Base-by-base conservation (phyloP, 73 alveolate species). In the Blepharisma japonicum region DNA sequence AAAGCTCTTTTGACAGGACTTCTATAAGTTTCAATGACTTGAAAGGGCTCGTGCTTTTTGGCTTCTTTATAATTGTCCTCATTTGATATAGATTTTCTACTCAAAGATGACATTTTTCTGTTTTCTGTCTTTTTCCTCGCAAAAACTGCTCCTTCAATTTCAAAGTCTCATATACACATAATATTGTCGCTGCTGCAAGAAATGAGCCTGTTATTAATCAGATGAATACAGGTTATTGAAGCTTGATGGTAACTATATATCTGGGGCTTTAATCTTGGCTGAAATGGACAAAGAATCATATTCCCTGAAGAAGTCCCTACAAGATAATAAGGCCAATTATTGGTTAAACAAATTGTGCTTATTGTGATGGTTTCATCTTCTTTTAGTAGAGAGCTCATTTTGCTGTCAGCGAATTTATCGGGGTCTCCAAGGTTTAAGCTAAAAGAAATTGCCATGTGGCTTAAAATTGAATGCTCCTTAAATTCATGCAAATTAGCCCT, bases 231-330 rank as follows among this genome's bases (percentile, higher is more conserved):
- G 23, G 50, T 61, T 14, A 61, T 61, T 2, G 74, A 14, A 14
- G 74, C 74, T 14, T 25, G 38, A 25, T 61, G 74, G 23, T 25
- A 25, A 3, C 11, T 14, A 61, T 18, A 61, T n/a, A 18, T 8
- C 11, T 61, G 74, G 5, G 42, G 42, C 42, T 32, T 32, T 32
- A 32, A 32, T 32, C 42, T 32, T 32, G 42, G 42, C 39, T 61
- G 74, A 25, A 61, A 61, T 2, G 38, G 74, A 25, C 46, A 18
- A 0, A 61, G n/a, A 25, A 14, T 14, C 47, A 61, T 61, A 14
- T 25, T n/a, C 5, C 74, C 74, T n/a, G 23, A 20, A 1, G 74
- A 61, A 61, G 74, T 61, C 74, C 74, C 74, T n/a, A 61, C 23
- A 2, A 61, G 14, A 25, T 61, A 61, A 8, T 14, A 14, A 61